Evolutionary conservation across 1,284 basidiomycete species (phyloP).

Genomic region (Neolentinus lepideus): DNA sequence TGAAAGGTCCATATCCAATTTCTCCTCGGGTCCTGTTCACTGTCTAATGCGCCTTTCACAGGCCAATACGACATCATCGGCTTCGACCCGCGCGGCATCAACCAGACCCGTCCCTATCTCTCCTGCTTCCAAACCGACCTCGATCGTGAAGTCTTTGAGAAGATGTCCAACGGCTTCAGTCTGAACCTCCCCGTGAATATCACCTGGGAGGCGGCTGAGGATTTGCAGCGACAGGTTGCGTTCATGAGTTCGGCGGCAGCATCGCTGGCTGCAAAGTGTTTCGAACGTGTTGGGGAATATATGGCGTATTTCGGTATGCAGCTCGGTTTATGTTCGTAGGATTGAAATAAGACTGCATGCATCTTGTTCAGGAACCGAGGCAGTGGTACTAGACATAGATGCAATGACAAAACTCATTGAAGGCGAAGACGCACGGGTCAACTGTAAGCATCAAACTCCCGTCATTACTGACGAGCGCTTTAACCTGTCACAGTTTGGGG

Average conservation of each 20-base stretch:
- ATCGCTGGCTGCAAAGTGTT: background rate
- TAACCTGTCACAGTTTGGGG: background rate
- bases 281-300: background rate
- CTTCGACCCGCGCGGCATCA: constrained; percentile 5
- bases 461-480: background rate
- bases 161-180: background rate
- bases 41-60: background rate
- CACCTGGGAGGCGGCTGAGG: background rate
- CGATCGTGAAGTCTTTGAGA: background rate
- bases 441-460: background rate
- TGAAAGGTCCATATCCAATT: background rate
- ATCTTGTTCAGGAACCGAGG: constrained; percentile 1
- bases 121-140: constrained; percentile 3
- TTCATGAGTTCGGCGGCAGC: background rate
- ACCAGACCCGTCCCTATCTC: constrained; percentile 2
- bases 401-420: background rate
- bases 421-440: background rate
- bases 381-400: constrained; percentile 2
- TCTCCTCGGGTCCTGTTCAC: background rate
- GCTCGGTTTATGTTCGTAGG: background rate
- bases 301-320: constrained; percentile 1
- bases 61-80: constrained; percentile 4
- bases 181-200: constrained; percentile 2
- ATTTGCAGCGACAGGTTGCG: background rate
- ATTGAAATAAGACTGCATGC: background rate